Percentiles rank a stretch among this genome's conserved stretches.
phyloP scores from a whole-genome alignment of 176 grass and related monocot species.

The Microstegium vimineum region DNA sequence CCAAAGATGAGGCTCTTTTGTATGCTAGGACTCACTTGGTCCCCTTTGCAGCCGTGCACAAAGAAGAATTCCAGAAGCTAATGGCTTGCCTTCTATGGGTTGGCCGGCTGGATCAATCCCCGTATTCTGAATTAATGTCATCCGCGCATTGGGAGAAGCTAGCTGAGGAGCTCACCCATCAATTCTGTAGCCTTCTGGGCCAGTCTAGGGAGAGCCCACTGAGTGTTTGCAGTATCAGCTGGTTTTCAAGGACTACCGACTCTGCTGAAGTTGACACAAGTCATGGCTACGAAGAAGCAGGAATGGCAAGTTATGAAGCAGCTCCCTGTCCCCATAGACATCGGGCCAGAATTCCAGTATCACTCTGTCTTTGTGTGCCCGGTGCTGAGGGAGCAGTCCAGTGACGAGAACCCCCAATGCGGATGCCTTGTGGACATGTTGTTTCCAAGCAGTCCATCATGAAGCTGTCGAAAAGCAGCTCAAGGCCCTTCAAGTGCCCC shows the following conservation, averaged over 20 bases:
- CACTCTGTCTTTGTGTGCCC: constrained; percentile 90
- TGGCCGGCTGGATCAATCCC: constrained; percentile 65
- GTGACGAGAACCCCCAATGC: constrained; percentile 91
- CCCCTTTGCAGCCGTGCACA: constrained; percentile 44
- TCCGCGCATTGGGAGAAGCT: constrained; percentile 63
- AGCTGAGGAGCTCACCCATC: constrained; percentile 52
- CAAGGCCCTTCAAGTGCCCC: constrained; percentile 75
- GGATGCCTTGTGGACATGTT: constrained; percentile 88
- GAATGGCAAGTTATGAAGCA: constrained; percentile 91
- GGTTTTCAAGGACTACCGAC: constrained; percentile 81
- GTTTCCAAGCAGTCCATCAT: constrained; percentile 76
- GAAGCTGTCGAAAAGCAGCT: constrained; percentile 84
- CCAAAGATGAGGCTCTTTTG: constrained; percentile 42
- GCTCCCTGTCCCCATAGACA: constrained; percentile 67
- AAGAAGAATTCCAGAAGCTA: constrained; percentile 57
- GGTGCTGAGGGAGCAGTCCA: constrained; percentile 64
- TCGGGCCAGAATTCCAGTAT: constrained; percentile 71
- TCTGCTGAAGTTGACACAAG: constrained; percentile 55
- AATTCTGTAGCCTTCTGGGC: constrained; percentile 70
- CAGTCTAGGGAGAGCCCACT: constrained; percentile 65
- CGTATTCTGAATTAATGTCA: constrained; percentile 65
- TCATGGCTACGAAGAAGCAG: constrained; percentile 78
- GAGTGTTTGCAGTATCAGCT: constrained; percentile 50
- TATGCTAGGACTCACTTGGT: constrained; percentile 64
- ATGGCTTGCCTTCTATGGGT: constrained; percentile 71